These are phyloP conservation scores for Solanum ossicruentum DNA, from an alignment of 257 asterid species.

Conservation along the genomic window DNA sequence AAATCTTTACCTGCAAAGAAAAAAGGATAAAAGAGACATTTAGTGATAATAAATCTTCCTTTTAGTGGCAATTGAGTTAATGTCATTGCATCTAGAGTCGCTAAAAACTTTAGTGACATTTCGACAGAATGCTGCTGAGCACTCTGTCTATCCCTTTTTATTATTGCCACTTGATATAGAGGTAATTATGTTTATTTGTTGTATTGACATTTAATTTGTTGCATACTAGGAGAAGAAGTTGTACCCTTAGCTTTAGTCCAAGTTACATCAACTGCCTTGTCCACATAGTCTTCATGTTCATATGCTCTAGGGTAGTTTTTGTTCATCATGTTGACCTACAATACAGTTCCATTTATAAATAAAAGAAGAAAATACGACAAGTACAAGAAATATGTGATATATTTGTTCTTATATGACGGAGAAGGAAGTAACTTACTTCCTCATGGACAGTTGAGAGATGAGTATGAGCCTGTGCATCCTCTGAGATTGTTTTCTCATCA, in stretches of 20 bases:
- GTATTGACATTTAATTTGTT: background rate
- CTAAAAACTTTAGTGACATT: background rate
- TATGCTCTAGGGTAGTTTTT: background rate
- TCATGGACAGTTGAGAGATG: slow-evolving; percentile 41
- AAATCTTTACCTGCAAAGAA: slow-evolving; percentile 11
- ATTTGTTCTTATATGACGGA: background rate
- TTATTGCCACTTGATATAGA: background rate
- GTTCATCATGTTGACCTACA: background rate
- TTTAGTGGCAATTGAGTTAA: background rate
- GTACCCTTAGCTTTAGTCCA: slow-evolving; percentile 23
- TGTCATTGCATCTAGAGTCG: background rate
- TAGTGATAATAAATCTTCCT: background rate
- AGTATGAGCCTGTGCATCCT: slow-evolving; percentile 38
- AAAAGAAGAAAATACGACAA: background rate
- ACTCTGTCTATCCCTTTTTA: background rate
- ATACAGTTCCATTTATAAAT: background rate
- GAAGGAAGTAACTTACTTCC: slow-evolving; percentile 35
- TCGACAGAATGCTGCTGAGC: background rate
- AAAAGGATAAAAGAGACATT: background rate
- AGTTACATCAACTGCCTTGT: slow-evolving; percentile 38
- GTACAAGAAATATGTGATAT: background rate
- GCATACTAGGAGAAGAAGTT: background rate
- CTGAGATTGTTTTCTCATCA: slow-evolving; percentile 65
- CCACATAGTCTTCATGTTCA: slow-evolving; percentile 10
- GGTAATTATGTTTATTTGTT: background rate